Percentiles rank a stretch among this genome's conserved stretches.
phyloP scores from a whole-genome alignment of 129 eudicot species.

The Chrysanthemum lavandulifolium region DNA sequence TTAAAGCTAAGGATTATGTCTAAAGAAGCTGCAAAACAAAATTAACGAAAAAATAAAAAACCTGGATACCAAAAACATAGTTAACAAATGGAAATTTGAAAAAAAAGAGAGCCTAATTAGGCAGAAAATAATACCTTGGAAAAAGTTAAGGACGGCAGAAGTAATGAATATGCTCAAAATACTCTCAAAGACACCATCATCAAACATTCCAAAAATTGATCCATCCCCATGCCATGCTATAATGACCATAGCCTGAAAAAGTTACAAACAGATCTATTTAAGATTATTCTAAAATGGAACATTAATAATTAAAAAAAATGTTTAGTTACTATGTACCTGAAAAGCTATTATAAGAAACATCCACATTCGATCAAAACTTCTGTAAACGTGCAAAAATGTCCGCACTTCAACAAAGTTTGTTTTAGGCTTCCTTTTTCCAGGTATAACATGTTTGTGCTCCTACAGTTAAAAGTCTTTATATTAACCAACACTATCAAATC shows the following conservation, averaged over 20 bases:
- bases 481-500: slow-evolving; percentile 6
- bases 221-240: slow-evolving; percentile 85
- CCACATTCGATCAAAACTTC: slow-evolving; percentile 99
- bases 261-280: not conserved
- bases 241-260: slow-evolving; percentile 86
- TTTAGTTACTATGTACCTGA: slow-evolving; percentile 56
- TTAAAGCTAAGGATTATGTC: slow-evolving; percentile 76
- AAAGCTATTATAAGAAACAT: slow-evolving; percentile 73
- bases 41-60: slow-evolving; percentile 12
- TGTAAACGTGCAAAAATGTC: slow-evolving; percentile 83
- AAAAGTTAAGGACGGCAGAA: slow-evolving; percentile 71
- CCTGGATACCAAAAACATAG: slow-evolving; percentile 4
- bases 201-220: slow-evolving; percentile 55
- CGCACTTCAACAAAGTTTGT: slow-evolving; percentile 96
- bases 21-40: slow-evolving; percentile 61
- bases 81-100: not conserved
- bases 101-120: not conserved
- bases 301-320: slow-evolving; percentile 2
- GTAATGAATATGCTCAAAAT: slow-evolving; percentile 91
- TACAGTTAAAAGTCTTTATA: slow-evolving; percentile 34
- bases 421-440: slow-evolving; percentile 81
- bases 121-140: slow-evolving; percentile 55
- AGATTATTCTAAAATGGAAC: not conserved
- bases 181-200: slow-evolving; percentile 54
- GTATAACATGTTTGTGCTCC: slow-evolving; percentile 48